Evolutionary conservation across 2,329 filamentous ascomycete genomes (phyloP), one percentile per base, ranked within the genome.

Genomic region (Penicillium rolfsii): DNA sequence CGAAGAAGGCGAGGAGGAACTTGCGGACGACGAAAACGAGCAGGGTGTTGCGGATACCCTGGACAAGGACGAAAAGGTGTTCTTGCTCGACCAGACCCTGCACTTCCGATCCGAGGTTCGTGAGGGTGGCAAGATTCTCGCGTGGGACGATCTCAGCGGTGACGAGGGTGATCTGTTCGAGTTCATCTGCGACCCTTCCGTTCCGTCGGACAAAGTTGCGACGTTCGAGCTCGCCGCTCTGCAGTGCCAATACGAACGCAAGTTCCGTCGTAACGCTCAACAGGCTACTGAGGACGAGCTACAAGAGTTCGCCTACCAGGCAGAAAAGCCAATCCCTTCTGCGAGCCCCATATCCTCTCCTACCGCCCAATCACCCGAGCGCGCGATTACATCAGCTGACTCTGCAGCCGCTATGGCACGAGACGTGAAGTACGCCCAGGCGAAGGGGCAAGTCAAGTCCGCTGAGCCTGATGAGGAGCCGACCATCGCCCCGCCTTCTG

Each of bases 171-270:
- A 99, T 77, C 84, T 98, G n/a, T 99, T 91, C 84, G 94, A 99
- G 77, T 99, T 98, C 74, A 91, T 99, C 65, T 98, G 93, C 80
- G 95, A 98, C 78, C 76, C 83, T 41, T 88, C 88, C 12, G 86
- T 90, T 45, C 82, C 87, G 30, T 80, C 87, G 2, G 84, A 87
- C 52, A 90, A 93, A 69, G 89, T 95, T 26, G 84, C 89, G 49
- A 86, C 89, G 16, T 98, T 99, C 75, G 87, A 94, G 72, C 83
- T 89, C 57, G 88, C 92, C 56, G 91, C 95, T 7, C 85, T 91
- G 60, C 89, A 97, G 85, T 97, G 95, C 76, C 95, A 99, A 78
- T 99, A 96, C 89, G 95, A 99, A 81, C 87, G 94, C 72, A 98
- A 97, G 77, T 96, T 95, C 77, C 87, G 91, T 64, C 90, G 89